Evolutionary conservation across 2,329 filamentous ascomycete genomes (phyloP).

Genomic region (Trichoderma atroviride): DNA sequence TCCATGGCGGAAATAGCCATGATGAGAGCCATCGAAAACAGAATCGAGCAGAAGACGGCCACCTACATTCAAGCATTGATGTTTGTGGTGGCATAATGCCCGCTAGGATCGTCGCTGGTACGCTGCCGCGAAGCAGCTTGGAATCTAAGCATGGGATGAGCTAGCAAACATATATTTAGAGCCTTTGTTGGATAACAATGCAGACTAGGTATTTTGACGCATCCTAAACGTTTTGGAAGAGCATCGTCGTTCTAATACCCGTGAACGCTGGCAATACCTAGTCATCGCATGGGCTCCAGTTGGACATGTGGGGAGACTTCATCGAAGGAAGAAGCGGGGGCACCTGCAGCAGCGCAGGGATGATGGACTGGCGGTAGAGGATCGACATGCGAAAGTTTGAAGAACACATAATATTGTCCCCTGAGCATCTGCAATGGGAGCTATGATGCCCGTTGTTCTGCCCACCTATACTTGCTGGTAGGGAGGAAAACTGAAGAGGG

Average conservation of each 20-base stretch:
- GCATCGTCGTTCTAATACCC: background rate
- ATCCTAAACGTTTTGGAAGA: background rate
- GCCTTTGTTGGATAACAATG: background rate
- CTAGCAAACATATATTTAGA: background rate
- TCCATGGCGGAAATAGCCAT: background rate
- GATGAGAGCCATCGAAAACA: background rate
- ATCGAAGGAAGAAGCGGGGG: background rate
- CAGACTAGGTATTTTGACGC: background rate
- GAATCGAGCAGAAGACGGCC: background rate
- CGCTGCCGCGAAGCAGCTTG: background rate
- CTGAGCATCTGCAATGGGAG: background rate
- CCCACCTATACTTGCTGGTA: background rate
- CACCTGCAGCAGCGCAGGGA: background rate
- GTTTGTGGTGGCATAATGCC: background rate
- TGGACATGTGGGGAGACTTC: background rate
- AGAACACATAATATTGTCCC: background rate
- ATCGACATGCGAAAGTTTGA: background rate
- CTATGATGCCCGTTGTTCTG: background rate
- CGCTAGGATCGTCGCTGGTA: background rate
- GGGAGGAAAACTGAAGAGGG: background rate
- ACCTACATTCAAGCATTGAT: too few species aligned
- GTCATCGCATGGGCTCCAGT: background rate
- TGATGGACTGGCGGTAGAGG: background rate
- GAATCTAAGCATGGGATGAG: too few species aligned
- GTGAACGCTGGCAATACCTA: background rate